Evolutionary conservation across 2,329 filamentous ascomycete species (phyloP).

Genomic region (Pseudocercospora eumusae): DNA sequence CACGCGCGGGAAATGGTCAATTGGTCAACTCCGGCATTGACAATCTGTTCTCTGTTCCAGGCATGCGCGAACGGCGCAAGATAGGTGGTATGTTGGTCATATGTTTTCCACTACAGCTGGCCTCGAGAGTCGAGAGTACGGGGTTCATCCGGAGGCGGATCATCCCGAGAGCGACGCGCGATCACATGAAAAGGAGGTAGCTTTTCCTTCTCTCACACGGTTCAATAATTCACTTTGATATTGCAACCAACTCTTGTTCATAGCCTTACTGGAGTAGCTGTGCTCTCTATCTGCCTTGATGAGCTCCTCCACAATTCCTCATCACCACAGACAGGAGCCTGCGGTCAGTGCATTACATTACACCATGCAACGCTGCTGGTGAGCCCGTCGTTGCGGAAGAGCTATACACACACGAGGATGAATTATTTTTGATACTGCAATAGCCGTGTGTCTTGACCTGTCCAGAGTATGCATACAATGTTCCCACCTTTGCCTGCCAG

Average conservation of each 20-base stretch:
- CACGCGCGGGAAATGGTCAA: background rate
- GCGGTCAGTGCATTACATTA: too few species aligned
- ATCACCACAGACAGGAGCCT: background rate
- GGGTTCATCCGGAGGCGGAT: background rate
- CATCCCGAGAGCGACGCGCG: background rate
- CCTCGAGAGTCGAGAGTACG: conserved; percentile 6
- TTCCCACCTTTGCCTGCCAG: background rate
- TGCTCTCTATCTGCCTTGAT: too few species aligned
- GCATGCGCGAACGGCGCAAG: background rate
- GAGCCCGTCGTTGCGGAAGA: background rate
- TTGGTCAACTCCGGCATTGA: background rate
- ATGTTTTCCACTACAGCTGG: background rate
- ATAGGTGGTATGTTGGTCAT: background rate
- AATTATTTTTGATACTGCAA: background rate
- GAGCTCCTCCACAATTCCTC: background rate
- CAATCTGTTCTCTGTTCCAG: background rate
- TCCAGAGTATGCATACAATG: conserved; percentile 4
- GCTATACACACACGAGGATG: background rate
- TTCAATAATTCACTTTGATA: too few species aligned
- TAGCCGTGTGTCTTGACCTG: background rate
- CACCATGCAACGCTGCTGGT: background rate
- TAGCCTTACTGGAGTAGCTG: too few species aligned
- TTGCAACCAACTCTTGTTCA: too few species aligned
- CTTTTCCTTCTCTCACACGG: background rate
- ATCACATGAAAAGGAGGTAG: background rate